Evolutionary conservation across 768 basidiomycete species (phyloP).

Genomic region (Sarcodon sp.): DNA sequence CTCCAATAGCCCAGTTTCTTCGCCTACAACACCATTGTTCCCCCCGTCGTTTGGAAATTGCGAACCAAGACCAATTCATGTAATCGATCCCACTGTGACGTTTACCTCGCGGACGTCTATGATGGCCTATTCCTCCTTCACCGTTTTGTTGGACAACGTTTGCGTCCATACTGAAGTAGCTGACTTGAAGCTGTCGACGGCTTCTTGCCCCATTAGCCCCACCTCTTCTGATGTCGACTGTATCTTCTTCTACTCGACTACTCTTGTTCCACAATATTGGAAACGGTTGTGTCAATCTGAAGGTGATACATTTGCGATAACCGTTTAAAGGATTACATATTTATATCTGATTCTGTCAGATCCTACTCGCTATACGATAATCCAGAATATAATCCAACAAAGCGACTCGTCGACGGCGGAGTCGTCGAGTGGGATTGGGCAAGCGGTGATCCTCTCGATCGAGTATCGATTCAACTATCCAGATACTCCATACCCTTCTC

Average conservation of each 20-base stretch:
- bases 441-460: background rate
- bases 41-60: slow-evolving; percentile 12
- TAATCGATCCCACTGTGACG: slow-evolving; percentile 58
- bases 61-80: slow-evolving; percentile 36
- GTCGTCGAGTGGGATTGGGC: background rate
- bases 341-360: background rate
- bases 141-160: slow-evolving; percentile 34
- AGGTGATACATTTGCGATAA: background rate
- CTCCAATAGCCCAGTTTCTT: slow-evolving; percentile 7
- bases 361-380: background rate
- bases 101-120: slow-evolving; percentile 38
- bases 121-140: slow-evolving; percentile 40
- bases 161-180: slow-evolving; percentile 38
- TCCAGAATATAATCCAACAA: background rate
- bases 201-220: background rate
- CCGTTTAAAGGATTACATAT: too few species aligned
- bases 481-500: background rate
- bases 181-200: slow-evolving; percentile 7
- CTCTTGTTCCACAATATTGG: background rate
- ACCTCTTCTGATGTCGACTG: background rate
- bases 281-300: background rate
- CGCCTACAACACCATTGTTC: slow-evolving; percentile 6
- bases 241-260: background rate
- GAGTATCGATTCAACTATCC: background rate
- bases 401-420: background rate